phyloP scores from a whole-genome alignment of 163 green algal species.

The Scenedesmus sp. region DNA sequence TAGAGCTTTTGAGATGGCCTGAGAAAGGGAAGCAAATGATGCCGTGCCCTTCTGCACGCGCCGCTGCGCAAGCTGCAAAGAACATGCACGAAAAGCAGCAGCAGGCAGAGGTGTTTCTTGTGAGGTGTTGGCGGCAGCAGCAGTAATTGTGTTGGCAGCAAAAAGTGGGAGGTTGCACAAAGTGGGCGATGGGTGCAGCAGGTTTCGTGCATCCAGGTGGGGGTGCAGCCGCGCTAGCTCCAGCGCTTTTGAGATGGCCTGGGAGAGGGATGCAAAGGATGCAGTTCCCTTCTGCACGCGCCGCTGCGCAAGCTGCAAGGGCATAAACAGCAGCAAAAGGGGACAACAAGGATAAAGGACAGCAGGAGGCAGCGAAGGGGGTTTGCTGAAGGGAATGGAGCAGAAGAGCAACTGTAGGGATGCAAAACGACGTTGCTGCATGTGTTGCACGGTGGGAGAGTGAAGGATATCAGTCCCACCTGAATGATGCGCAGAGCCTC shows the following conservation, averaged over 20 bases:
- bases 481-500: neutral
- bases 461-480: neutral
- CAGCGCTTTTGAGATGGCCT: neutral
- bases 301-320: neutral
- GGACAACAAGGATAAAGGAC: neutral
- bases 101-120: too few species aligned
- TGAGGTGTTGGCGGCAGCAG: too few species aligned
- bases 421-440: neutral
- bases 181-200: neutral
- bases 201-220: neutral
- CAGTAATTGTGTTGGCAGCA: too few species aligned
- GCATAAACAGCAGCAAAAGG: neutral
- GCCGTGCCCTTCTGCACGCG: neutral
- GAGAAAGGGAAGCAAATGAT: neutral
- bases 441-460: too few species aligned
- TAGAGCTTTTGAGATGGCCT: neutral
- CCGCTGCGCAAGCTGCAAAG: neutral
- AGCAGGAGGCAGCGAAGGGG: neutral
- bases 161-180: too few species aligned
- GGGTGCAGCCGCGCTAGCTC: neutral
- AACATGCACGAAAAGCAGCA: neutral
- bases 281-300: neutral
- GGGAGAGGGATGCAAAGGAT: neutral
- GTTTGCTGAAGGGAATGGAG: neutral
- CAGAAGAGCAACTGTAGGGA: neutral